These are phyloP conservation scores for Silene vulgaris DNA, from an alignment of 179 eudicot species.

Conservation along the genomic window DNA sequence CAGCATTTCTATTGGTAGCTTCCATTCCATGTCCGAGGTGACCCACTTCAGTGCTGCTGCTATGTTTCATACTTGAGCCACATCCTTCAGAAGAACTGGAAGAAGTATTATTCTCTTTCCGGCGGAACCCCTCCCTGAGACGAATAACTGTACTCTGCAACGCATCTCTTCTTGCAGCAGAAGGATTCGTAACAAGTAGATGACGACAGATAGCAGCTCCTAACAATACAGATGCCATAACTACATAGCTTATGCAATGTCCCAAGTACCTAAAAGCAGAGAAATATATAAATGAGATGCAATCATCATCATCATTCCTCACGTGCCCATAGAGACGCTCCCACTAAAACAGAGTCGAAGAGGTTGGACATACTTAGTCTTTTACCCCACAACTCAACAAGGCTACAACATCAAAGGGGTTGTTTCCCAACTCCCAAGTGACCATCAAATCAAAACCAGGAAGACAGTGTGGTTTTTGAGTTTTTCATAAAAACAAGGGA, in stretches of 20 bases:
- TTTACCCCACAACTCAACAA: neutral
- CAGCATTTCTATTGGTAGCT: conserved; percentile 31
- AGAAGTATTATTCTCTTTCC: conserved; percentile 82
- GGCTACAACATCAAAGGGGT: neutral
- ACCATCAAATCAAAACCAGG: neutral
- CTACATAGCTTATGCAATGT: conserved; percentile 91
- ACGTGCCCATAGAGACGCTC: neutral
- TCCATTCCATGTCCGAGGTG: conserved; percentile 66
- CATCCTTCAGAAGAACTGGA: conserved; percentile 95
- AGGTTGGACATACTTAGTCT: neutral
- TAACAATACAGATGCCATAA: conserved; percentile 87
- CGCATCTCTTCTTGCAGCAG: conserved; percentile 95
- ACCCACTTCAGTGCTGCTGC: conserved; percentile 94
- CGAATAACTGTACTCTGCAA: conserved; percentile 92
- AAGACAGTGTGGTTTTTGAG: neutral
- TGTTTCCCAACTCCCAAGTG: neutral
- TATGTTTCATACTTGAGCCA: conserved; percentile 87
- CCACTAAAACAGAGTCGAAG: neutral
- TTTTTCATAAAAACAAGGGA: neutral
- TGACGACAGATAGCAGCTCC: conserved; percentile 98
- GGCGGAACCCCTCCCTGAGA: conserved; percentile 89
- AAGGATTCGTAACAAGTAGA: conserved; percentile 73
- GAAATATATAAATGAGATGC: conserved; percentile 14
- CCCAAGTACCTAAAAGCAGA: conserved; percentile 71
- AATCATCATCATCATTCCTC: neutral